Evolutionary conservation across 495 filamentous ascomycete genomes (phyloP).

Genomic region (Daldinia bambusicola): DNA sequence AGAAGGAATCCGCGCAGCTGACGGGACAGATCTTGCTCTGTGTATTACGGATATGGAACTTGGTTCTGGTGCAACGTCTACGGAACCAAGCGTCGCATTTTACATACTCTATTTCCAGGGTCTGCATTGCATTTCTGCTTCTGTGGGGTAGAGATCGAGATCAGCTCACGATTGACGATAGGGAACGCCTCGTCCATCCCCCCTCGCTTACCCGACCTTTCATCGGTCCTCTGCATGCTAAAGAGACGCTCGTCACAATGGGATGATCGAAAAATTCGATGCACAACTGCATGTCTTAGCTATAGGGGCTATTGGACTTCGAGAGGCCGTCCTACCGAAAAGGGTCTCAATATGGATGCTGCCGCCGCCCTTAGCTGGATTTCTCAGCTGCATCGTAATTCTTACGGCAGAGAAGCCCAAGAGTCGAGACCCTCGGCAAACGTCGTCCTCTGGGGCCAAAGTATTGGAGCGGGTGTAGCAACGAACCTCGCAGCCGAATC

Average conservation of each 20-base stretch:
- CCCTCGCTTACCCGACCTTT: conserved; percentile 74
- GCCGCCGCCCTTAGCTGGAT: conserved; percentile 69
- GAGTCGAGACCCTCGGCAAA: conserved; percentile 49
- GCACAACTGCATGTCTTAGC: conserved; percentile 72
- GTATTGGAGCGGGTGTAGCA: conserved; percentile 73
- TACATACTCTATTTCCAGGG: conserved; percentile 71
- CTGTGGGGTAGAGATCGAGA: conserved; percentile 26
- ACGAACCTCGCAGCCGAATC: conserved; percentile 57
- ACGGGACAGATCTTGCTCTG: conserved; percentile 65
- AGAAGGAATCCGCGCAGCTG: conserved; percentile 60
- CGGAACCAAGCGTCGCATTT: conserved; percentile 39
- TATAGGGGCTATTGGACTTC: conserved; percentile 87
- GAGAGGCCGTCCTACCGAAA: conserved; percentile 71
- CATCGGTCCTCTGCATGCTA: conserved; percentile 60
- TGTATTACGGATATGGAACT: conserved; percentile 44
- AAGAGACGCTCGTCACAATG: conserved; percentile 46
- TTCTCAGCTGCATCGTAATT: conserved; percentile 49
- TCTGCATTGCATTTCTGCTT: conserved; percentile 42
- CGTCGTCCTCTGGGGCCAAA: conserved; percentile 83
- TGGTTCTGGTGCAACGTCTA: conserved; percentile 31
- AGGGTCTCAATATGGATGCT: conserved; percentile 72
- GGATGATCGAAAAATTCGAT: conserved; percentile 44
- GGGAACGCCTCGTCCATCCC: conserved; percentile 76
- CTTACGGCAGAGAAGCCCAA: conserved; percentile 30
- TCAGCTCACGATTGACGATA: conserved; percentile 49